A percentile compares a stretch with the other conserved stretches of the same genome.
These are phyloP conservation scores for Wickerhamiella infanticola DNA, from an alignment of 1,139 yeast genomes.

Conservation along the genomic window DNA sequence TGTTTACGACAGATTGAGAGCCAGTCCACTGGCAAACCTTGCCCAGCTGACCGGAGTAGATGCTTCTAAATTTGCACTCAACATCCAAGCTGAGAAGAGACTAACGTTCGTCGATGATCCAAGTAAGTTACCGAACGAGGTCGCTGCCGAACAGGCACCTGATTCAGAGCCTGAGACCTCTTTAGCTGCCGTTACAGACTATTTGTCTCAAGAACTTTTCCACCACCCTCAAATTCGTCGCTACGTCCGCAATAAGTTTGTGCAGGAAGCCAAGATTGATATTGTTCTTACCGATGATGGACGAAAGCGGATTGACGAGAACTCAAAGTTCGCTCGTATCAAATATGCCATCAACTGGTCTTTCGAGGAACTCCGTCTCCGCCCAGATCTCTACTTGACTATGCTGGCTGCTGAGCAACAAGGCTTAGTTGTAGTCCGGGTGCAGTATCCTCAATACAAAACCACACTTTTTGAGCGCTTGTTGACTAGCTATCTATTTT, in stretches of 20 bases:
- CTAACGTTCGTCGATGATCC: conserved; percentile 38
- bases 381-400: conserved; percentile 70
- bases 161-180: conserved; percentile 32
- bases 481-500: conserved; percentile 29
- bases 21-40: conserved; percentile 25
- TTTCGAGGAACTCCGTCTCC: conserved; percentile 51
- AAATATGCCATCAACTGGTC: conserved; percentile 79
- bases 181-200: conserved; percentile 55
- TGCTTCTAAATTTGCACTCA: neutral
- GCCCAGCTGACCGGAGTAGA: neutral
- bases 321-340: conserved; percentile 74
- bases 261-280: conserved; percentile 52
- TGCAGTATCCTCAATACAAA: conserved; percentile 28
- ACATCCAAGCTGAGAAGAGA: neutral
- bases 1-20: conserved; percentile 58
- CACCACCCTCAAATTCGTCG: conserved; percentile 72
- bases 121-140: conserved; percentile 44
- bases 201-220: conserved; percentile 63
- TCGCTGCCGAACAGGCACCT: conserved; percentile 34
- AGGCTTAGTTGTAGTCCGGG: conserved; percentile 37
- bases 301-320: conserved; percentile 57
- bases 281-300: conserved; percentile 83
- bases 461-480: conserved; percentile 36
- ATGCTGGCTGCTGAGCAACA: conserved; percentile 81
- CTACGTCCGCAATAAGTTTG: conserved; percentile 55